A percentile compares a stretch with the other conserved stretches of the same genome.
Conservation (phyloP, 345 rosid genomes). For the Camelina hispida region DNA sequence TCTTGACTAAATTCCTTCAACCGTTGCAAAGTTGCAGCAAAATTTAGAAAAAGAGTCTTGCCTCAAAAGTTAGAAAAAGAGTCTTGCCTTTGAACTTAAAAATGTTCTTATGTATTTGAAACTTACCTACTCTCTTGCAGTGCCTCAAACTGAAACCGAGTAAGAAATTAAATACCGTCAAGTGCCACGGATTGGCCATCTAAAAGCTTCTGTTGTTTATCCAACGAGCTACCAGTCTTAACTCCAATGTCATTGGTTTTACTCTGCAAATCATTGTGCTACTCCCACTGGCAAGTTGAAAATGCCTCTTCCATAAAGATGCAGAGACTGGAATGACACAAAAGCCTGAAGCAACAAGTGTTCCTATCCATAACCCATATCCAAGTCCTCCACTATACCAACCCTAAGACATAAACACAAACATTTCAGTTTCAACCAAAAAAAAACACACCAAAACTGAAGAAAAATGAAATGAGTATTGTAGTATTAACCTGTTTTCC, state of each 20-base stretch:
- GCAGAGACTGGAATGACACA: slow-evolving; percentile 87
- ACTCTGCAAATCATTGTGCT: slow-evolving; percentile 55
- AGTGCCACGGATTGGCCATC: slow-evolving; percentile 73
- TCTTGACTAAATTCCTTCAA: slow-evolving; percentile 64
- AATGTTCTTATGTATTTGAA: neutral
- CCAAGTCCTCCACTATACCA: slow-evolving; percentile 97
- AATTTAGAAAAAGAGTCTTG: too few species aligned
- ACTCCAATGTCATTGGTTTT: slow-evolving; percentile 68
- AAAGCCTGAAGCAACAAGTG: slow-evolving; percentile 84
- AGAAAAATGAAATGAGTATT: neutral
- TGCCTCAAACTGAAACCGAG: slow-evolving; percentile 74
- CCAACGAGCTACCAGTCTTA: slow-evolving; percentile 62
- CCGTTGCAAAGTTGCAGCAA: slow-evolving; percentile 29
- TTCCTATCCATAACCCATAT: slow-evolving; percentile 91
- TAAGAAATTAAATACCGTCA: slow-evolving; percentile 64
- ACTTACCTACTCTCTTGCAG: slow-evolving; percentile 76
- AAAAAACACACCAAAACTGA: neutral
- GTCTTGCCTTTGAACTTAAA: neutral
- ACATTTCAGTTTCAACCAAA: neutral
- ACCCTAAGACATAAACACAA: slow-evolving; percentile 53
- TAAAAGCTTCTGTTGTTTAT: slow-evolving; percentile 70
- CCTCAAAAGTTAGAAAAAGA: too few species aligned
- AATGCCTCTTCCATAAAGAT: slow-evolving; percentile 69
- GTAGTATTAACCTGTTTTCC: slow-evolving; percentile 64
- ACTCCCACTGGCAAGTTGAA: slow-evolving; percentile 59